phyloP scores from a whole-genome alignment of 73 alveolate genomes.

The Tetrahymena elliotti region DNA sequence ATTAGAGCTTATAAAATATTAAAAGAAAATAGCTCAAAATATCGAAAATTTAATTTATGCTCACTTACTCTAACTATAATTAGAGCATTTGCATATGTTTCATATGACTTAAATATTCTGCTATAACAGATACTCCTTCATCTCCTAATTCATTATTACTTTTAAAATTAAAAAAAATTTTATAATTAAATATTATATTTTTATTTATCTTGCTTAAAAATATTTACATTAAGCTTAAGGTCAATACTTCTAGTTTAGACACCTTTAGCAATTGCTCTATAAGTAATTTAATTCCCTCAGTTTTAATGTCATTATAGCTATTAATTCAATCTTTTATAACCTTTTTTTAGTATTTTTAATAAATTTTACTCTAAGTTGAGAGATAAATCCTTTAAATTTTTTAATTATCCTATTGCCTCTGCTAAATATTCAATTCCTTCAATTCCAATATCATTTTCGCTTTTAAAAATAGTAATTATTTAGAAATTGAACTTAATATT shows the following conservation, averaged over 20 bases:
- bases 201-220: not conserved
- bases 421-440: not conserved
- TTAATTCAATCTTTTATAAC: not conserved
- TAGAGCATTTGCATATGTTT: not conserved
- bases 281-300: not conserved
- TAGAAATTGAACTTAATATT: not conserved
- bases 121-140: not conserved
- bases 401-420: not conserved
- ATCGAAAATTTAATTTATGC: not conserved
- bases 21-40: not conserved
- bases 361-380: not conserved
- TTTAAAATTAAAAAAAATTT: not conserved
- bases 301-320: not conserved
- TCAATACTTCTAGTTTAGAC: not conserved
- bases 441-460: not conserved
- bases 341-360: not conserved
- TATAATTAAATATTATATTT: not conserved
- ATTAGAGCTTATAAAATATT: not conserved
- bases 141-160: not conserved
- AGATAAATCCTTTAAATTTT: not conserved
- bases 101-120: not conserved
- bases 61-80: not conserved
- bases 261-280: not conserved
- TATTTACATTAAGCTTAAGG: not conserved
- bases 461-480: not conserved